Conservation (phyloP, 805 yeast species). For the Wickerhamomyces subpelliculosus region DNA sequence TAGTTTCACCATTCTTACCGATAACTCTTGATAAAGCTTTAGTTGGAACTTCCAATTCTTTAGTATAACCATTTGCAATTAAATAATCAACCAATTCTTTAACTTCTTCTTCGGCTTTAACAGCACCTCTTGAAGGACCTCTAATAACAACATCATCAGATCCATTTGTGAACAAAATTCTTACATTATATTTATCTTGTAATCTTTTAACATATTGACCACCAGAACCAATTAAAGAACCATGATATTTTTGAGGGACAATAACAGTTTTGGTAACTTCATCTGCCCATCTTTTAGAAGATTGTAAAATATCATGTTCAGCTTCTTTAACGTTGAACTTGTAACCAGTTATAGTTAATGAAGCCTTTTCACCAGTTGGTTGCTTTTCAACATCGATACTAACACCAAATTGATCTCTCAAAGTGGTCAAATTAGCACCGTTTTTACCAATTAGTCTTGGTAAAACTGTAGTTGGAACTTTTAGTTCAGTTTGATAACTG, state of each 20-base stretch:
- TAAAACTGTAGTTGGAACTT: conserved; percentile 60
- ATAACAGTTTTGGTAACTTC: conserved; percentile 58
- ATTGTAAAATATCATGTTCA: conserved; percentile 45
- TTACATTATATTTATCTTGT: conserved; percentile 81
- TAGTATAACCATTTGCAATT: conserved; percentile 71
- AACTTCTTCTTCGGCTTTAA: conserved; percentile 77
- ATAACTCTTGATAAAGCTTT: conserved; percentile 78
- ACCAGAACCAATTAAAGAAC: conserved; percentile 74
- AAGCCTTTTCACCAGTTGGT: conserved; percentile 36
- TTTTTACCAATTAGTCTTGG: conserved; percentile 86
- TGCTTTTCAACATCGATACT: conserved; percentile 65
- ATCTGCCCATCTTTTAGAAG: conserved; percentile 76
- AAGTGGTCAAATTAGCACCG: conserved; percentile 64
- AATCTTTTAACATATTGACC: conserved; percentile 79
- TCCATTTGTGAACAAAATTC: conserved; percentile 64
- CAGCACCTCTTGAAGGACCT: conserved; percentile 89
- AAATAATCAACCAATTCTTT: conserved; percentile 80
- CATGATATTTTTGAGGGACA: conserved; percentile 74
- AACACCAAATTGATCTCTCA: conserved; percentile 70
- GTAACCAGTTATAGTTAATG: conserved; percentile 65
- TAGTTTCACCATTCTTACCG: conserved; percentile 82
- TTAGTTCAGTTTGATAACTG: conserved; percentile 36
- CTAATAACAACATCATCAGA: conserved; percentile 60
- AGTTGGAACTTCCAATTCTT: conserved; percentile 58
- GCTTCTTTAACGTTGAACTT: conserved; percentile 75